Evolutionary conservation across 2,329 filamentous ascomycete genomes (phyloP).

Genomic region (Botrytis porri): DNA sequence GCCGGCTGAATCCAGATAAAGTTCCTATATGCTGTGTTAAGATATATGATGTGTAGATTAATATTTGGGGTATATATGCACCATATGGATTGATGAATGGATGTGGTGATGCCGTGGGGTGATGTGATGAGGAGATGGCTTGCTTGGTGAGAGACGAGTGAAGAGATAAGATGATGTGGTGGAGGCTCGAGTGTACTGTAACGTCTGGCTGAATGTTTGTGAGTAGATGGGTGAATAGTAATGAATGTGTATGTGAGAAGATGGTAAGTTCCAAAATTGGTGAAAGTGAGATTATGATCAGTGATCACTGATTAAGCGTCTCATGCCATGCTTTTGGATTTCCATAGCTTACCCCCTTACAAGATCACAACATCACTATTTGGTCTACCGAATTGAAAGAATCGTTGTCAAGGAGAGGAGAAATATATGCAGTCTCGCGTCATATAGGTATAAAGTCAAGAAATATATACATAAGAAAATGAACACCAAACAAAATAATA

Average conservation of each 20-base stretch:
- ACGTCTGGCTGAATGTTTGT: not conserved
- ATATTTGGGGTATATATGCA: too few relatives aligned
- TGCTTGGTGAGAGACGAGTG: not conserved
- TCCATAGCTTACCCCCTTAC: too few relatives aligned
- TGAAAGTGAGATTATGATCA: not conserved
- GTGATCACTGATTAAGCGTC: not conserved
- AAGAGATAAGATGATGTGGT: not conserved
- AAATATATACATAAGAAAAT: not conserved
- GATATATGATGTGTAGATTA: not conserved
- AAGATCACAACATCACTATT: not conserved
- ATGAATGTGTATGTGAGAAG: not conserved
- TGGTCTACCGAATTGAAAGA: not conserved
- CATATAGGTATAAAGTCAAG: too few relatives aligned
- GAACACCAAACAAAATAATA: not conserved
- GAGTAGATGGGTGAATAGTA: not conserved
- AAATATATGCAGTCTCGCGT: not conserved
- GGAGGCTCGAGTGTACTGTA: conserved; percentile 5
- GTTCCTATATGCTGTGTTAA: conserved; percentile 3
- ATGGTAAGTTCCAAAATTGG: not conserved
- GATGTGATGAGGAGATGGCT: not conserved
- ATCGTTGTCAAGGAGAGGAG: not conserved
- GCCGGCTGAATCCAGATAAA: not conserved
- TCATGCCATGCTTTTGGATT: not conserved
- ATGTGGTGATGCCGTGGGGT: not conserved
- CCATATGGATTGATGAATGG: not conserved